Evolutionary conservation across 352 stramenopile genomes (phyloP).

Genomic region (Globisporangium nunn): DNA sequence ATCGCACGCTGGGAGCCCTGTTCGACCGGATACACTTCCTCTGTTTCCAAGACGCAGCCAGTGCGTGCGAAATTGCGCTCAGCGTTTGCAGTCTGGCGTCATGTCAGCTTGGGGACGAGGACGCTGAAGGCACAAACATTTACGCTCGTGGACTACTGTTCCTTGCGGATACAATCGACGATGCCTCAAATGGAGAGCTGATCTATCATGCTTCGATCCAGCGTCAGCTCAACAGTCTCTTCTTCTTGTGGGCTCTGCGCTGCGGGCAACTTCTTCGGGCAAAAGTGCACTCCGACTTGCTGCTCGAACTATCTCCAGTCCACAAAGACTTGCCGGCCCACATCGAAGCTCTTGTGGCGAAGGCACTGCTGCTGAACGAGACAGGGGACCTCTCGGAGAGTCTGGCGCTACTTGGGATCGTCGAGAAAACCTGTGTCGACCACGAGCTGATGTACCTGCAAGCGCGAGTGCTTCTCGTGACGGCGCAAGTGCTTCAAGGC

Average conservation of each 20-base stretch:
- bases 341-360: slow-evolving; percentile 32
- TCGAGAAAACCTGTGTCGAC: slow-evolving; percentile 36
- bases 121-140: slow-evolving; percentile 10
- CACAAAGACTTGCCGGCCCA: slow-evolving; percentile 38
- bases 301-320: slow-evolving; percentile 37
- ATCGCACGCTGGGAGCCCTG: slow-evolving; percentile 32
- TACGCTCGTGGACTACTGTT: slow-evolving; percentile 30
- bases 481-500: slow-evolving; percentile 26
- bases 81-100: slow-evolving; percentile 45
- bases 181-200: slow-evolving; percentile 13
- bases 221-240: slow-evolving; percentile 35
- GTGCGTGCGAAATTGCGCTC: slow-evolving; percentile 35
- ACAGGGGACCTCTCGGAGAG: slow-evolving; percentile 27
- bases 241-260: slow-evolving; percentile 46
- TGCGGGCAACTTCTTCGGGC: slow-evolving; percentile 34
- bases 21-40: slow-evolving; percentile 44
- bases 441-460: slow-evolving; percentile 37
- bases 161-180: slow-evolving; percentile 20
- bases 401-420: slow-evolving; percentile 28
- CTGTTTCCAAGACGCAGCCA: slow-evolving; percentile 51
- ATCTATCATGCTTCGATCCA: slow-evolving; percentile 34
- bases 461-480: slow-evolving; percentile 43
- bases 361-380: slow-evolving; percentile 24
- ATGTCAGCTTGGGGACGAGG: slow-evolving; percentile 5
- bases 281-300: slow-evolving; percentile 31